Base-by-base conservation (phyloP, 768 basidiomycete species). In the Dioszegia aurantiaca region DNA sequence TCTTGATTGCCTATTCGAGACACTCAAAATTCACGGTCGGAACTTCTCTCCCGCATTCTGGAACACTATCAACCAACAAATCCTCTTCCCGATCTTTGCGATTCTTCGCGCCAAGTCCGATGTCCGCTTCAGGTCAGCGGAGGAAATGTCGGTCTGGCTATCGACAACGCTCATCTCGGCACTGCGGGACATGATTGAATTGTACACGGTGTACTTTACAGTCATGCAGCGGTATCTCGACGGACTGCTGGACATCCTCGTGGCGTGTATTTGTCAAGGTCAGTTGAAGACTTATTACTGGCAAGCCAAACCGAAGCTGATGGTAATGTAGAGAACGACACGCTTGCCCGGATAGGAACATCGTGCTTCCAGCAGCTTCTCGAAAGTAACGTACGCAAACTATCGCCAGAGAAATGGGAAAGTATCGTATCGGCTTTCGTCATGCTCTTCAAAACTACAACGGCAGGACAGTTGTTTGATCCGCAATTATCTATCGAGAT, bases 81-180 rank as follows among this genome's bases (percentile, higher is more conserved):
- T 98, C 39, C 82, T 99, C 42, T 98, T 99, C 83, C 95, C 95
- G 0, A 98, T 99, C 63, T 99, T 99, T 73, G 89, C 92, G 0
- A 90, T 98, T 45, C 81, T 99, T 39, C 90, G 90, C 68, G 93
- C 90, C 16, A 89, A 86, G 65, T 88, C 91, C 78, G 94, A 95
- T 73, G 31, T 65, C 28, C 42, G 94, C 19, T 98, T 97, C 80
- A 88, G 82, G 75, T 93, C 91, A 4, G 91, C 95, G 69, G 95
- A 98, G 72, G 95, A 98, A 67, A 94, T 98, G 91, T 95, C 91
- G 68, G 92, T 99, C 26, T 99, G 95, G 95, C 78, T 99, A 44
- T 97, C 92, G 24, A 95, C 95, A 14, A 99, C 95, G 2, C 92
- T 99, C 89, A 95, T 98, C 48, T 92, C 97, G 73, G 95, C 95